Conservation (phyloP, 1,284 basidiomycete species). For the Rugiboletus extremiorientalis region DNA sequence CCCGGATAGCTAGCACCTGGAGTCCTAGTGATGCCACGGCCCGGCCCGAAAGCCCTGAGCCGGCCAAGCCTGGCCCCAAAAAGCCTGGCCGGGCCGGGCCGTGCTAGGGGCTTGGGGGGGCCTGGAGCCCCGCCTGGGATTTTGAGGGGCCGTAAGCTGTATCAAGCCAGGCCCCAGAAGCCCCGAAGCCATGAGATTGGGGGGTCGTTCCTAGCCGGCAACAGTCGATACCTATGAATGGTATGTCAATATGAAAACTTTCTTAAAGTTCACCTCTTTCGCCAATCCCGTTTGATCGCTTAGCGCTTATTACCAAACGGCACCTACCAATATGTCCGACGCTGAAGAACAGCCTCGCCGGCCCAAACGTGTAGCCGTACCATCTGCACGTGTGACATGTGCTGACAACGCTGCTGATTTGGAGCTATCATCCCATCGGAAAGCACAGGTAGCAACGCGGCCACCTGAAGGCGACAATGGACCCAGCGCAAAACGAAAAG, state of each 20-base stretch:
- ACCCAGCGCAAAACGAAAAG: neutral
- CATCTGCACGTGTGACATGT: neutral
- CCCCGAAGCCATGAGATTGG: neutral
- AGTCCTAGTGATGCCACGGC: neutral
- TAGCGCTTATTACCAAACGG: no score
- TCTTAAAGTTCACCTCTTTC: neutral
- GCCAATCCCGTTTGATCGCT: neutral
- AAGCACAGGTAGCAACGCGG: neutral
- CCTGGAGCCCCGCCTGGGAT: neutral
- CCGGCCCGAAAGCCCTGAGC: neutral
- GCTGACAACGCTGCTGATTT: neutral
- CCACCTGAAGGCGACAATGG: neutral
- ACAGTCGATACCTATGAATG: neutral
- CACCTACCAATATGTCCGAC: neutral
- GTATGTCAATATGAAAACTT: neutral
- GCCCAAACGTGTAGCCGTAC: neutral
- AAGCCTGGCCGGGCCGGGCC: neutral
- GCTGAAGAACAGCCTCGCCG: neutral
- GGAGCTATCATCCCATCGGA: neutral
- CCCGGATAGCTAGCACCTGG: no score
- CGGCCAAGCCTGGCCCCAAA: neutral
- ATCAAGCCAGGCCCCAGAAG: conserved; percentile 6
- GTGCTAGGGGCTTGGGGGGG: neutral
- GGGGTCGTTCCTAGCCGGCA: no score
- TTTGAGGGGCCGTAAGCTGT: neutral